These are phyloP conservation scores for Aspergillus sp. DNA, from an alignment of 2,329 filamentous ascomycete genomes.

Conservation along the genomic window DNA sequence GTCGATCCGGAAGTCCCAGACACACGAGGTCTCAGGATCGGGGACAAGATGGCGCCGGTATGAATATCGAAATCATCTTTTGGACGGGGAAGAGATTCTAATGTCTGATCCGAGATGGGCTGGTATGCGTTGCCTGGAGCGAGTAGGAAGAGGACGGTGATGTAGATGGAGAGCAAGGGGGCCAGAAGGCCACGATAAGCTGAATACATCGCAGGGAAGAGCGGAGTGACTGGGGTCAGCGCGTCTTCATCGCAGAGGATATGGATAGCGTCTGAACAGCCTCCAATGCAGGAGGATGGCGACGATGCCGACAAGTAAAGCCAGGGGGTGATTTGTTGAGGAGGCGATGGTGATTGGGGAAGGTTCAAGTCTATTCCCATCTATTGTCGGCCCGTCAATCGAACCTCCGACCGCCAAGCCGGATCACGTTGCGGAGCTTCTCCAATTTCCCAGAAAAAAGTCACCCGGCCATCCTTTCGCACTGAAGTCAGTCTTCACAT, in stretches of 20 bases:
- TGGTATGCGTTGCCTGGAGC: conserved; percentile 51
- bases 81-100: conserved; percentile 71
- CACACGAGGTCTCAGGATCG: conserved; percentile 84
- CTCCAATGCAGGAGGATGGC: background rate
- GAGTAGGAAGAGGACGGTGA: conserved; percentile 28
- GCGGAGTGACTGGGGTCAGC: background rate
- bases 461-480: background rate
- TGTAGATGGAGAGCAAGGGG: conserved; percentile 28
- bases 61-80: conserved; percentile 77
- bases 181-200: conserved; percentile 31
- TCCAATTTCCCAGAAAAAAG: background rate
- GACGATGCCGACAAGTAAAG: background rate
- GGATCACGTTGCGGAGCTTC: background rate
- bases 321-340: background rate
- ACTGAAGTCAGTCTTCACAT: too few species aligned
- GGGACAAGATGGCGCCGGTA: conserved; percentile 73
- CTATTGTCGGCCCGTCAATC: background rate
- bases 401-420: conserved; percentile 6
- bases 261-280: background rate
- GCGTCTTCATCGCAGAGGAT: conserved; percentile 5
- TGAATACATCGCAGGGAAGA: conserved; percentile 26
- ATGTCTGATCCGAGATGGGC: conserved; percentile 70
- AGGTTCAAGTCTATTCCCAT: background rate
- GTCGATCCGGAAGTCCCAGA: conserved; percentile 77
- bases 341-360: background rate